Evolutionary conservation across 805 yeast genomes (phyloP).

Genomic region (Monosporozyma servazzii): DNA sequence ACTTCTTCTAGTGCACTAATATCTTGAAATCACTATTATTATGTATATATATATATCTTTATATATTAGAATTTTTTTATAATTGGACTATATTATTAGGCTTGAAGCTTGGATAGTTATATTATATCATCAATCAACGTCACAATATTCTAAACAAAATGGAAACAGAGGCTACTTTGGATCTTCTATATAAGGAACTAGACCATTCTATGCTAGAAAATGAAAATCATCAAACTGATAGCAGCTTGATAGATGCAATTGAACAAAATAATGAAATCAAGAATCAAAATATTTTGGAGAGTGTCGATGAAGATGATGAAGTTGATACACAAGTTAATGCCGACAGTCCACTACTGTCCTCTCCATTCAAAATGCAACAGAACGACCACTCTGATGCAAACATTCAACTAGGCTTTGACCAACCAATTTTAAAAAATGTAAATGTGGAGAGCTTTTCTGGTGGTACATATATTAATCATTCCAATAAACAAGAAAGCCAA

Average conservation of each 20-base stretch:
- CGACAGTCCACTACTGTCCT: background rate
- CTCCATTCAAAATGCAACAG: constrained; percentile 2
- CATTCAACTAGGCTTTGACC: background rate
- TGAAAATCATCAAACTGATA: background rate
- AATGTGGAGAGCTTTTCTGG: constrained; percentile 1
- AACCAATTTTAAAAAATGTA: background rate
- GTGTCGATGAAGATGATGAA: background rate
- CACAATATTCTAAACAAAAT: too few species aligned
- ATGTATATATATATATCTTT: too few species aligned
- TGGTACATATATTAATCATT: constrained; percentile 1
- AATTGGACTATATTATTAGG: too few species aligned
- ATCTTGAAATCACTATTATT: too few species aligned
- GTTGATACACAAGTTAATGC: background rate
- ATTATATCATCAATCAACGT: too few species aligned
- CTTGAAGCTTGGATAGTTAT: too few species aligned
- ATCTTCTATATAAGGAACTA: constrained; percentile 14
- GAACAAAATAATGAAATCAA: background rate
- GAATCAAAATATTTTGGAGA: background rate
- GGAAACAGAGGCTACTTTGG: constrained; percentile 17
- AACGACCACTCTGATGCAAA: background rate
- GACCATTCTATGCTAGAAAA: constrained; percentile 4
- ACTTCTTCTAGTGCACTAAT: background rate
- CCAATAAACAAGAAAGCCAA: background rate
- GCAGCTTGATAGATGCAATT: background rate
- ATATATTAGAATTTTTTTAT: too few species aligned